These are phyloP conservation scores for Exophiala aquamarina DNA, from an alignment of 2,329 filamentous ascomycete genomes.

Conservation along the genomic window DNA sequence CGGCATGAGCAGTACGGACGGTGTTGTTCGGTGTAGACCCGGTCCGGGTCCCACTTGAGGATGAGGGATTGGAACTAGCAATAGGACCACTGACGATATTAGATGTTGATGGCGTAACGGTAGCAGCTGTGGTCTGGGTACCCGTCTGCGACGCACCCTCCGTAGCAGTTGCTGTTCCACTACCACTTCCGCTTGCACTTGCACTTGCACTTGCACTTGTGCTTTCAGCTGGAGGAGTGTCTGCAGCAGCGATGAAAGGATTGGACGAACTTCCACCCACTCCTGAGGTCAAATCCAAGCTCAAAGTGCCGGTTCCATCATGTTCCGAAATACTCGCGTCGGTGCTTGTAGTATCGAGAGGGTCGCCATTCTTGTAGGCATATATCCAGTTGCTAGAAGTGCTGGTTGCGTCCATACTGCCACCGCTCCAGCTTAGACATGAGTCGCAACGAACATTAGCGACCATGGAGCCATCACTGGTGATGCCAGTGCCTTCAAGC, in stretches of 20 bases:
- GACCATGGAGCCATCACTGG: conserved; percentile 50
- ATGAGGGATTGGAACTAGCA: conserved; percentile 17
- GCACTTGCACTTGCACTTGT: conserved; percentile 1
- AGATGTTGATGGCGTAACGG: conserved; percentile 1
- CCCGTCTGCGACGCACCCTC: neutral
- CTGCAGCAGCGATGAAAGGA: conserved; percentile 30
- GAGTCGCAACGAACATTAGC: conserved; percentile 59
- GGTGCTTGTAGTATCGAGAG: conserved; percentile 49
- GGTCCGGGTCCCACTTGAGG: conserved; percentile 7
- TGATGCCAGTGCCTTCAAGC: conserved; percentile 55
- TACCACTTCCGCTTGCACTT: conserved; percentile 1
- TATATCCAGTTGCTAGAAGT: conserved; percentile 52
- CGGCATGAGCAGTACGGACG: conserved; percentile 20
- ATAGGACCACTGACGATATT: conserved; percentile 19
- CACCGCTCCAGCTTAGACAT: conserved; percentile 54
- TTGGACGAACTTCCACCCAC: conserved; percentile 47
- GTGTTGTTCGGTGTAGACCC: conserved; percentile 8
- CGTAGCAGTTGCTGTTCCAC: conserved; percentile 5
- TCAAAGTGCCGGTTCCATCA: conserved; percentile 42
- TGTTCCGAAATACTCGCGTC: conserved; percentile 48
- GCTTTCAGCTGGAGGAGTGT: conserved; percentile 1
- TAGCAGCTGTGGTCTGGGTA: neutral
- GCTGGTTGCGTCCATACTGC: conserved; percentile 50
- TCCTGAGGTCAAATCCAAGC: conserved; percentile 49
- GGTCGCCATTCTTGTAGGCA: conserved; percentile 45